Evolutionary conservation across 306 rosid species (phyloP), one percentile per base, ranked within the genome.

Genomic region (Malus sylvestris): DNA sequence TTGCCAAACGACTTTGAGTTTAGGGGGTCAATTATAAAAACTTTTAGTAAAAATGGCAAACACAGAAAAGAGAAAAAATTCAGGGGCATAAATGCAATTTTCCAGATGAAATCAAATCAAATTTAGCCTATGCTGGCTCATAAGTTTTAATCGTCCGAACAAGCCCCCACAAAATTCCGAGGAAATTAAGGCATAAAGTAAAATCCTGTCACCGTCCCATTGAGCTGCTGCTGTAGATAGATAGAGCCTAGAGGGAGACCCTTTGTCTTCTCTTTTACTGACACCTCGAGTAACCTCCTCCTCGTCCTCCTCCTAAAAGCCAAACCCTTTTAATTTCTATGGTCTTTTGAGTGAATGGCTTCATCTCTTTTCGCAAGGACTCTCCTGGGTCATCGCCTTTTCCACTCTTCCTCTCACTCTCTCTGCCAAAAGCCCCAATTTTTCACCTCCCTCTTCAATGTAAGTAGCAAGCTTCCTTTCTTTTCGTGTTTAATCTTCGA

Each of bases 341-440:
- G 87, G 68, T 82, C 81, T 77, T 51, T 53, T 63, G 73, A 55
- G 59, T 72, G 74, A 77, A 90, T 92, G 98, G 97, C 96, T 45
- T 86, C 97, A 4, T 69, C 97, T 67, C 83, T 87, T 74, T 71
- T 88, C 25, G 60, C 90, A 64, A 87, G 82, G 89, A 73, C 91
- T 74, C 83, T 87, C 1, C 70, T 82, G 76, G 68, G 81, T 82
- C 87, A 78, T 74, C 88, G 96, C 77, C 73, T 88, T 70, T 53
- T 90, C 81, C 87, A 84, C 67, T 61, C 91, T 62, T 52, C 91
- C 42, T 62, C 90, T 4, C 59, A 70, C 12, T 80, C 82, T 67
- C 72, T 78, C 62, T 45, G 86, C 61, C 85, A 65, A n/a, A 82
- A 81, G 53, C 82, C 93, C 61, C 91, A 73, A 78, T 29, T 81